Conservation (phyloP, 768 basidiomycete species). For the Lactarius tabidus region DNA sequence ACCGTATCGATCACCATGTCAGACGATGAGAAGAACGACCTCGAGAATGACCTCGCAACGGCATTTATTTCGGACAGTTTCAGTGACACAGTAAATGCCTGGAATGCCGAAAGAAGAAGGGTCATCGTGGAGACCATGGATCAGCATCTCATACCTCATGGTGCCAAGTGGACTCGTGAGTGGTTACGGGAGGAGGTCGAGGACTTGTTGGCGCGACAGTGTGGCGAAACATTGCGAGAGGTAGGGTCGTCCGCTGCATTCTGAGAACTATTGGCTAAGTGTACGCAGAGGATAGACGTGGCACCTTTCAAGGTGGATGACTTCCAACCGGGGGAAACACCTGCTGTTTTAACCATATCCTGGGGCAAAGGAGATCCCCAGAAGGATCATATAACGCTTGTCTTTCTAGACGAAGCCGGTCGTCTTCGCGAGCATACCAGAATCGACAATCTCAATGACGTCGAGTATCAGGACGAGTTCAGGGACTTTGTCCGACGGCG, state of each 20-base stretch:
- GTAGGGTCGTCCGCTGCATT: slow-evolving; percentile 43
- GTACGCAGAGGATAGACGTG: slow-evolving; percentile 69
- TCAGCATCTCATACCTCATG: slow-evolving; percentile 78
- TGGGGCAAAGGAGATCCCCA: slow-evolving; percentile 95
- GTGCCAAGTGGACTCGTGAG: slow-evolving; percentile 84
- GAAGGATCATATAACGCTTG: slow-evolving; percentile 81
- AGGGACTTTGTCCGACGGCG: slow-evolving; percentile 76
- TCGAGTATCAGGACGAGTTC: slow-evolving; percentile 67
- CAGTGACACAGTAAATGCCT: slow-evolving; percentile 79
- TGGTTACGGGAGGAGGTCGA: slow-evolving; percentile 88
- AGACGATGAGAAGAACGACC: slow-evolving; percentile 53
- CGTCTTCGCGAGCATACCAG: slow-evolving; percentile 87
- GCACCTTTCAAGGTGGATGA: slow-evolving; percentile 63
- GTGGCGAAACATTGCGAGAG: slow-evolving; percentile 62
- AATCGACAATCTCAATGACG: slow-evolving; percentile 80
- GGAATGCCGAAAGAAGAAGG: slow-evolving; percentile 83
- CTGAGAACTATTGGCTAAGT: slow-evolving; percentile 4
- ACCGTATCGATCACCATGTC: slow-evolving; percentile 68
- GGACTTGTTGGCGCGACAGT: slow-evolving; percentile 68
- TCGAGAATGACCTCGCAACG: slow-evolving; percentile 72
- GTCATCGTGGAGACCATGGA: slow-evolving; percentile 78
- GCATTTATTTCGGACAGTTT: slow-evolving; percentile 83
- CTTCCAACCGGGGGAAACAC: slow-evolving; percentile 64
- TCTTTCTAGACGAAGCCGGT: slow-evolving; percentile 85
- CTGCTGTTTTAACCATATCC: slow-evolving; percentile 84